A percentile compares a stretch with the other conserved stretches of the same genome.
phyloP scores from a whole-genome alignment of 1,284 basidiomycete species.

The Abortiporus biennis region DNA sequence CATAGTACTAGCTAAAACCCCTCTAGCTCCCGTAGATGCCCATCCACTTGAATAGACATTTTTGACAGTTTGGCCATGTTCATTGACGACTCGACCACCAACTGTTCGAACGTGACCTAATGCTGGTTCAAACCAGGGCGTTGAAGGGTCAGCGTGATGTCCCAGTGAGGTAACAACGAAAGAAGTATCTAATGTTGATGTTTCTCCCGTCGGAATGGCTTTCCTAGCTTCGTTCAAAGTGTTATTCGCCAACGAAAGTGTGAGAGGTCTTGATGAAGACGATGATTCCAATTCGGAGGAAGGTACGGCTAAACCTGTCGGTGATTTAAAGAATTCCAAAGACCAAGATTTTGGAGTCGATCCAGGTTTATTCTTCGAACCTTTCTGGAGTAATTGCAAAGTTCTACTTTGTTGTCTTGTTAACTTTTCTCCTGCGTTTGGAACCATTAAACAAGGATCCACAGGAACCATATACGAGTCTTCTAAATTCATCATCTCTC shows the following conservation, averaged over 20 bases:
- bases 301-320: constrained; percentile 41
- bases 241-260: constrained; percentile 54
- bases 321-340: constrained; percentile 77
- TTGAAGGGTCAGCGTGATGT: constrained; percentile 67
- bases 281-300: constrained; percentile 5
- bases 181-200: constrained; percentile 53
- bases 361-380: constrained; percentile 47
- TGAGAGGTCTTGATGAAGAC: constrained; percentile 20
- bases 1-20: constrained; percentile 94
- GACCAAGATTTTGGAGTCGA: constrained; percentile 66
- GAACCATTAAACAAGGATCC: constrained; percentile 36
- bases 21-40: constrained; percentile 88
- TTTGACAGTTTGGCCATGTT: constrained; percentile 34
- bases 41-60: constrained; percentile 93
- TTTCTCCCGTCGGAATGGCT: constrained; percentile 58
- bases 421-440: constrained; percentile 27
- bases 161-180: constrained; percentile 88
- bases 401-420: constrained; percentile 66
- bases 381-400: constrained; percentile 63
- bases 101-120: constrained; percentile 49
- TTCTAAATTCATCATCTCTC: constrained; percentile 83
- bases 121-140: constrained; percentile 46
- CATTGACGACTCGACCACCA: constrained; percentile 46
- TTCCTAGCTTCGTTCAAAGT: constrained; percentile 45
- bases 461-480: constrained; percentile 67